Conservation (phyloP, 2,329 filamentous ascomycete genomes). For the Paraphaeosphaeria minitans region DNA sequence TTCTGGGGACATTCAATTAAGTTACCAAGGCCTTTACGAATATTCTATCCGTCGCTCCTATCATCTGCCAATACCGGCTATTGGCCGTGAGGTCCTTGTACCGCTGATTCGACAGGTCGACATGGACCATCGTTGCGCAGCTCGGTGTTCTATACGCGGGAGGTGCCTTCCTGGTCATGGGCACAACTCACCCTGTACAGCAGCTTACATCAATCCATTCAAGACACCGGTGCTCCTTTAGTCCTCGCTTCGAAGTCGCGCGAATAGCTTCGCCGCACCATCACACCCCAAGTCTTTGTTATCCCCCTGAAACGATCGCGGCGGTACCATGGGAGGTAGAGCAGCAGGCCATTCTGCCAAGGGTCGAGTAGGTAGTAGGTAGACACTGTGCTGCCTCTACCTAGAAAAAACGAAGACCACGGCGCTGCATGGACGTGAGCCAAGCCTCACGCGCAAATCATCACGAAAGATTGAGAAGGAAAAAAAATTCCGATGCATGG, state of each 20-base stretch:
- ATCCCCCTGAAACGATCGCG: background rate
- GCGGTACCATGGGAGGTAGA: conserved; percentile 16
- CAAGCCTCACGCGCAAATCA: background rate
- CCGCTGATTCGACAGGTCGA: conserved; percentile 29
- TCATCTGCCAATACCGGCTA: conserved; percentile 10
- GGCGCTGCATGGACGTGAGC: background rate
- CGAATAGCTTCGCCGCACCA: background rate
- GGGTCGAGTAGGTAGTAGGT: background rate
- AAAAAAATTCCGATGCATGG: too few relatives aligned
- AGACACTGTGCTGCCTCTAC: background rate
- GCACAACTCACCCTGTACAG: background rate
- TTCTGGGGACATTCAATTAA: conserved; percentile 1
- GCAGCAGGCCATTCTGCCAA: background rate
- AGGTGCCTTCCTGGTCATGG: conserved; percentile 35
- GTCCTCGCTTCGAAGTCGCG: conserved; percentile 1
- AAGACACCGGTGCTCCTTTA: background rate
- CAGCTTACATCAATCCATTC: background rate
- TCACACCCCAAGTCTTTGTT: background rate
- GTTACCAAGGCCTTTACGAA: conserved; percentile 3
- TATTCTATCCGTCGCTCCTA: background rate
- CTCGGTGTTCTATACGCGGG: conserved; percentile 50
- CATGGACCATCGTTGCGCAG: conserved; percentile 39
- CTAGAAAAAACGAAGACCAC: background rate
- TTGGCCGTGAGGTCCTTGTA: conserved; percentile 20
- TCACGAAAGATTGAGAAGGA: too few relatives aligned